A percentile compares a stretch with the other conserved stretches of the same genome.
phyloP scores from a whole-genome alignment of 2,329 filamentous ascomycete genomes.

The Colletotrichum horii region DNA sequence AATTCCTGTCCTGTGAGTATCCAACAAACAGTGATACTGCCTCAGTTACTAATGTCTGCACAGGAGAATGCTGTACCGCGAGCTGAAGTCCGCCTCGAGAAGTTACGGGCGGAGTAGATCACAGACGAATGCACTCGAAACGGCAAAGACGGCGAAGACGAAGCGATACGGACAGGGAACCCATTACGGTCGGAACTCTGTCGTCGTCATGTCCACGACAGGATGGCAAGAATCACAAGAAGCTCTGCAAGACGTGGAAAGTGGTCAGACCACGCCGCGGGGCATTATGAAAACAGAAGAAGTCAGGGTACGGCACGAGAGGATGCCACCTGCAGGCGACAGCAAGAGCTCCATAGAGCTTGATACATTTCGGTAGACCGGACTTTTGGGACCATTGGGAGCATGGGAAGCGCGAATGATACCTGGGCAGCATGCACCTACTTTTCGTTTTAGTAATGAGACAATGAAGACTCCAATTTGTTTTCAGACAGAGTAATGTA shows the following conservation, averaged over 20 bases:
- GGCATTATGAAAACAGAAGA: conserved; percentile 36
- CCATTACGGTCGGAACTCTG: conserved; percentile 33
- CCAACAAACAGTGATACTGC: rapidly evolving
- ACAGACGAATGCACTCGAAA: neutral
- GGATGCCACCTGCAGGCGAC: neutral
- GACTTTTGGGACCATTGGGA: neutral
- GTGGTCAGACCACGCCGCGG: neutral
- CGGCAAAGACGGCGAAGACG: conserved; percentile 16
- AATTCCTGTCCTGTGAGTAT: conserved; percentile 36
- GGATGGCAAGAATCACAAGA: conserved; percentile 38
- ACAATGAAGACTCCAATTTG: neutral
- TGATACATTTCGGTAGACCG: neutral
- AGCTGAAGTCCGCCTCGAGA: conserved; percentile 33
- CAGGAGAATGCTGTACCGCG: conserved; percentile 38
- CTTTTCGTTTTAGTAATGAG: neutral
- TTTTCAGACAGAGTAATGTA: neutral
- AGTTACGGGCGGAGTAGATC: conserved; percentile 30
- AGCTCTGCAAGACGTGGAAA: conserved; percentile 29
- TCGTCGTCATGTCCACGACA: conserved; percentile 34
- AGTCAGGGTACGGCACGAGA: conserved; percentile 29
- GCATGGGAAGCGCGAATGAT: neutral
- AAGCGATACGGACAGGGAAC: conserved; percentile 24
- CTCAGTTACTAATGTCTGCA: neutral
- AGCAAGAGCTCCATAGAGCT: conserved; percentile 23
- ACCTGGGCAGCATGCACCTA: neutral